Evolutionary conservation across 2,329 filamentous ascomycete species (phyloP).

Genomic region (Elsinoe fawcettii): DNA sequence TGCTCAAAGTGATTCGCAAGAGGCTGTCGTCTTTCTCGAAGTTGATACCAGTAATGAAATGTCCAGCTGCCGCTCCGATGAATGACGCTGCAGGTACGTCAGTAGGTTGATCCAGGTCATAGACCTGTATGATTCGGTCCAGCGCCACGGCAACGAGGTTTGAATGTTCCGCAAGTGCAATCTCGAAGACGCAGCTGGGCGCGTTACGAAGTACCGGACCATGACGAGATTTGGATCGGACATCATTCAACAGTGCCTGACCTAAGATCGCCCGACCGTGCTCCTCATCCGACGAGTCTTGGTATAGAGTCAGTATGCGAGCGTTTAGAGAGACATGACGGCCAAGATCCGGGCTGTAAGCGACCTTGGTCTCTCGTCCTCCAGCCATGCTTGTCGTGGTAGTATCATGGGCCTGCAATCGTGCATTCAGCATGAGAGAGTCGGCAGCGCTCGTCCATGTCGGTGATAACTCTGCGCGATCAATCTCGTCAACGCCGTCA

Average conservation of each 20-base stretch:
- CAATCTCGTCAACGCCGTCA: not conserved
- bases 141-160: constrained; percentile 28
- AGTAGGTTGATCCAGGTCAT: constrained; percentile 26
- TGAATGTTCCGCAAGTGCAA: constrained; percentile 28
- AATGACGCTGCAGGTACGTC: constrained; percentile 28
- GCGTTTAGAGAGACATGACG: not conserved
- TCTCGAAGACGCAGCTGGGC: constrained; percentile 24
- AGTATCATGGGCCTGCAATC: not conserved
- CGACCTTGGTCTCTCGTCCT: not conserved
- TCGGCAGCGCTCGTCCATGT: not conserved
- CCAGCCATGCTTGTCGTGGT: not conserved
- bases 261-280: not conserved
- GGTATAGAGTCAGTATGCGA: not conserved
- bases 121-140: constrained; percentile 30
- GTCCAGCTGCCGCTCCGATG: constrained; percentile 26
- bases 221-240: constrained; percentile 23
- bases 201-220: constrained; percentile 24
- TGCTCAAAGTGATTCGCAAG: constrained; percentile 27
- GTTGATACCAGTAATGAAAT: constrained; percentile 30
- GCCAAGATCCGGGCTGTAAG: not conserved
- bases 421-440: constrained; percentile 1
- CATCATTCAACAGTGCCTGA: constrained; percentile 20
- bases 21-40: constrained; percentile 29
- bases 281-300: not conserved
- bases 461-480: not conserved